phyloP scores from a whole-genome alignment of 441 rosid species.

The Arabidopsis lyrata region DNA sequence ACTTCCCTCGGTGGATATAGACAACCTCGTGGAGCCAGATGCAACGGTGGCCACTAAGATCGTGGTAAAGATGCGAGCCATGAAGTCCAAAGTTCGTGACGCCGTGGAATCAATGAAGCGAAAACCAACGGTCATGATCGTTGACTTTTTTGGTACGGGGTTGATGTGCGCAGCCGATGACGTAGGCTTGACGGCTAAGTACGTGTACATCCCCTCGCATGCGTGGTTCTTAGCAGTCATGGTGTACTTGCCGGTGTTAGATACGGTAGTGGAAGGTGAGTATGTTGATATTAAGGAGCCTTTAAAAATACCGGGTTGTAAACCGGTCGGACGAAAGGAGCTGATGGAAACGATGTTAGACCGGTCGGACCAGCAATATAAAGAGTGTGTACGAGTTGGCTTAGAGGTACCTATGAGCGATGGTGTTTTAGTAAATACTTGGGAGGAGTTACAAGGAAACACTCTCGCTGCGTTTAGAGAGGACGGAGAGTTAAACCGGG shows the following conservation, averaged over 20 bases:
- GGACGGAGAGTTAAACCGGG: slow-evolving; percentile 23
- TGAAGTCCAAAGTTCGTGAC: slow-evolving; percentile 5
- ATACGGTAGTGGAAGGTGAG: slow-evolving; percentile 45
- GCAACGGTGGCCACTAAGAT: slow-evolving; percentile 30
- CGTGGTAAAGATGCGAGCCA: slow-evolving; percentile 26
- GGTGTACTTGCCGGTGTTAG: slow-evolving; percentile 39
- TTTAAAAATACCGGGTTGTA: slow-evolving; percentile 52
- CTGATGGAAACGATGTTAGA: slow-evolving; percentile 39
- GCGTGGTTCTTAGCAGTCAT: slow-evolving; percentile 54
- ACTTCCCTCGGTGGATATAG: slow-evolving; percentile 32
- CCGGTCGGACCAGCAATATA: slow-evolving; percentile 36
- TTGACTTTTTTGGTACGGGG: slow-evolving; percentile 53
- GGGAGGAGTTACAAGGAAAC: slow-evolving; percentile 51
- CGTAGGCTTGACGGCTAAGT: slow-evolving; percentile 40
- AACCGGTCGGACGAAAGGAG: slow-evolving; percentile 41
- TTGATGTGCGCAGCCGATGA: slow-evolving; percentile 46
- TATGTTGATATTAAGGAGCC: slow-evolving; percentile 40
- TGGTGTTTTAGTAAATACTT: slow-evolving; percentile 57
- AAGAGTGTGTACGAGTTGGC: slow-evolving; percentile 30
- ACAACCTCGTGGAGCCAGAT: slow-evolving; percentile 14
- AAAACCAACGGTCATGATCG: slow-evolving; percentile 50
- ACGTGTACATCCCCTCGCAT: slow-evolving; percentile 39
- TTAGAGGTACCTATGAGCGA: slow-evolving; percentile 34
- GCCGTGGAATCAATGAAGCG: slow-evolving; percentile 26
- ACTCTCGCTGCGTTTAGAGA: slow-evolving; percentile 47